Percentiles rank a stretch among this genome's conserved stretches.
These are phyloP conservation scores for Cladophialophora yegresii DNA, from an alignment of 2,329 filamentous ascomycete species.

Conservation along the genomic window DNA sequence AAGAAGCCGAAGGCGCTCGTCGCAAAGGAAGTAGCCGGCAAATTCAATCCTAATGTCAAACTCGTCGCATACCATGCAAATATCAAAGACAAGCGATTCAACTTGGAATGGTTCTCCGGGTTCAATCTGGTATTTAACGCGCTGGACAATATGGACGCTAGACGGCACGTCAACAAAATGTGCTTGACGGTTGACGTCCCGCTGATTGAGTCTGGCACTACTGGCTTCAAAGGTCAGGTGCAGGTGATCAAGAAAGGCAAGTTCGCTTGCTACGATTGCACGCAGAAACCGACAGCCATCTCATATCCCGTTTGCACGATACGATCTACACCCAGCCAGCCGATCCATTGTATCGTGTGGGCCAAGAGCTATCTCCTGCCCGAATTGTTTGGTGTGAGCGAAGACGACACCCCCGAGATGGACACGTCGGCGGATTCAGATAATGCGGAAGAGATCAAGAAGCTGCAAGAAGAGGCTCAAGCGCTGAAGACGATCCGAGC, in stretches of 20 bases:
- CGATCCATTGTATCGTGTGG: constrained; percentile 99
- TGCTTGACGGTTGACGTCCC: constrained; percentile 88
- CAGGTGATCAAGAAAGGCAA: constrained; percentile 91
- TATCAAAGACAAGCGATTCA: constrained; percentile 87
- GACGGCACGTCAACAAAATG: constrained; percentile 96
- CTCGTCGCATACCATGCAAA: constrained; percentile 90
- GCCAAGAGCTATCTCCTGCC: constrained; percentile 94
- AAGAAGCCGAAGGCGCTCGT: constrained; percentile 95
- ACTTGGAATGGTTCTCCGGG: constrained; percentile 77
- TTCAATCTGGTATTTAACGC: constrained; percentile 95
- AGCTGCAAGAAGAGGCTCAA: constrained; percentile 78
- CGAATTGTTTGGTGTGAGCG: constrained; percentile 90
- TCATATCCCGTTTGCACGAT: constrained; percentile 97
- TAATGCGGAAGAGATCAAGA: constrained; percentile 84
- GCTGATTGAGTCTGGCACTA: constrained; percentile 93
- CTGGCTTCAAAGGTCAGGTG: constrained; percentile 95
- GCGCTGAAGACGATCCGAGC: constrained; percentile 80
- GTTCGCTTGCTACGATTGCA: constrained; percentile 96
- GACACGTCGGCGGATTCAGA: constrained; percentile 79
- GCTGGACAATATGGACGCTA: constrained; percentile 89
- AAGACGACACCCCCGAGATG: constrained; percentile 77
- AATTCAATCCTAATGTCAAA: constrained; percentile 85
- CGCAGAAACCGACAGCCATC: constrained; percentile 83
- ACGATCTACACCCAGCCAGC: constrained; percentile 89
- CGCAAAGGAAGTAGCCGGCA: constrained; percentile 85